These are phyloP conservation scores for Ogataea pini DNA, from an alignment of 805 yeast species.

Conservation along the genomic window DNA sequence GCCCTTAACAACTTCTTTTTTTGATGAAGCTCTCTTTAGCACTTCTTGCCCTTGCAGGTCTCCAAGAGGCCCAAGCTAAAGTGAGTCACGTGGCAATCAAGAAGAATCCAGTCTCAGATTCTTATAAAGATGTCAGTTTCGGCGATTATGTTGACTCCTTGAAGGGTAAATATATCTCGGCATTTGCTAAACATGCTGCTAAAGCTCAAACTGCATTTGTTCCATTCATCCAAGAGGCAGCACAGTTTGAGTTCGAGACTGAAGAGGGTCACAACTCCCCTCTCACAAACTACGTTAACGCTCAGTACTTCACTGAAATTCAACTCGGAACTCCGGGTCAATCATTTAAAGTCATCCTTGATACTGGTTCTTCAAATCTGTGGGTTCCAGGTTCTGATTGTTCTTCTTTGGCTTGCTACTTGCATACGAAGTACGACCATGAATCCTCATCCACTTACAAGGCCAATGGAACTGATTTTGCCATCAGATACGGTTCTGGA, in stretches of 20 bases:
- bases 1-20: neutral
- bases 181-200: constrained; percentile 36
- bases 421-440: constrained; percentile 90
- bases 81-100: constrained; percentile 48
- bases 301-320: constrained; percentile 94
- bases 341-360: constrained; percentile 88
- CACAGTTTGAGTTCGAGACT: constrained; percentile 25
- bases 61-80: constrained; percentile 41
- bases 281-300: constrained; percentile 89
- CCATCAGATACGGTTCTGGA: constrained; percentile 91
- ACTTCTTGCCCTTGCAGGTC: constrained; percentile 1
- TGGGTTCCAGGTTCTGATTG: constrained; percentile 95
- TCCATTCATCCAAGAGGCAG: constrained; percentile 39
- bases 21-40: constrained; percentile 2
- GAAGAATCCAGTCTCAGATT: constrained; percentile 49
- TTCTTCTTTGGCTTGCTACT: constrained; percentile 90
- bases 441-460: constrained; percentile 78
- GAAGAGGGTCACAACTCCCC: constrained; percentile 70
- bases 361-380: constrained; percentile 94
- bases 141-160: constrained; percentile 49
- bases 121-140: constrained; percentile 46
- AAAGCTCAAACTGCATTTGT: constrained; percentile 39
- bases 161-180: constrained; percentile 48
- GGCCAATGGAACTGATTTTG: constrained; percentile 82
- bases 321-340: constrained; percentile 92